Conservation (phyloP, 257 asterid genomes). For the Craterostigma plantagineum region DNA sequence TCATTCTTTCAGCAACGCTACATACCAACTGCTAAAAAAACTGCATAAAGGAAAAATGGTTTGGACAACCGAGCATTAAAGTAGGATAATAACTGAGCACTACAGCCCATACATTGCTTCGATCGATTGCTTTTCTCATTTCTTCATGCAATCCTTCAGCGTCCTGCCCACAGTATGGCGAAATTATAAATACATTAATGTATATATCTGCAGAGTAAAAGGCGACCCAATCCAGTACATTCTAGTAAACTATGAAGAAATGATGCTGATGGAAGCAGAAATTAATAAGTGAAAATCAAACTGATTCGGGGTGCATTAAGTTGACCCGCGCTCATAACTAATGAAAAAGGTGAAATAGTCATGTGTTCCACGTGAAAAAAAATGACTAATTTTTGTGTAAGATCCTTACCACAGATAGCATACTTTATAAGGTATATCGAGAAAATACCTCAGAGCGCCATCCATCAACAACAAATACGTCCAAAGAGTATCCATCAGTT, state of each 20-base stretch:
- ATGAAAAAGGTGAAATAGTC: no score
- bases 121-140: slow-evolving; percentile 52
- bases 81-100: not conserved
- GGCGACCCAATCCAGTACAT: no score
- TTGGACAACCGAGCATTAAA: not conserved
- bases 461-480: slow-evolving; percentile 92
- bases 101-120: slow-evolving; percentile 42
- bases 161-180: slow-evolving; percentile 50
- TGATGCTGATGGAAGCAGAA: no score
- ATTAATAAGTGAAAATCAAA: no score
- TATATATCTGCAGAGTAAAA: no score
- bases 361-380: no score
- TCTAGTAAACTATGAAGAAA: no score
- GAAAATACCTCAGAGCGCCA: slow-evolving; percentile 76
- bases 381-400: not conserved
- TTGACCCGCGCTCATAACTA: no score
- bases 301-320: no score
- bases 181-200: slow-evolving; percentile 17
- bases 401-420: not conserved
- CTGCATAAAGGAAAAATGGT: not conserved
- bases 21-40: no score
- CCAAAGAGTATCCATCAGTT: slow-evolving; percentile 75
- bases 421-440: not conserved
- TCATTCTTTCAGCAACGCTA: not conserved
- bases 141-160: slow-evolving; percentile 48